phyloP scores from a whole-genome alignment of 768 basidiomycete species.

The Boletus tylopilopsis region DNA sequence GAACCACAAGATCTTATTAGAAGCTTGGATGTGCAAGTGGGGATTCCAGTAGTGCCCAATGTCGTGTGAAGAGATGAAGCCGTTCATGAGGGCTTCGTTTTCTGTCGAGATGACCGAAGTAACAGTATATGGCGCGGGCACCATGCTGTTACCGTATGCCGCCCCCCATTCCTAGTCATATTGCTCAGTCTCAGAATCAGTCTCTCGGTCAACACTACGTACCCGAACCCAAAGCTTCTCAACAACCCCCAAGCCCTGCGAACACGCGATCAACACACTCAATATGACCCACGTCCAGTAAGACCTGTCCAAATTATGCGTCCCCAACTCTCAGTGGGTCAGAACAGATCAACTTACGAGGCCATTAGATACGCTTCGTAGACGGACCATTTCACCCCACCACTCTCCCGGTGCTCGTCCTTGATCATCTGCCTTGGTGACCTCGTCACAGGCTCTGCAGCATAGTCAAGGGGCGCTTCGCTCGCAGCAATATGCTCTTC shows the following conservation, averaged over 20 bases:
- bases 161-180: slow-evolving; percentile 27
- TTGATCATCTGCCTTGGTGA: slow-evolving; percentile 72
- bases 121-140: slow-evolving; percentile 13
- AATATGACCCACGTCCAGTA: slow-evolving; percentile 31
- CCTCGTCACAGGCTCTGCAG: slow-evolving; percentile 32
- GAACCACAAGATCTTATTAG: slow-evolving; percentile 14
- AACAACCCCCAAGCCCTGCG: slow-evolving; percentile 24
- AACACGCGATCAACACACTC: slow-evolving; percentile 17
- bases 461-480: slow-evolving; percentile 12
- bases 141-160: slow-evolving; percentile 17
- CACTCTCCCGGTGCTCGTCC: slow-evolving; percentile 77
- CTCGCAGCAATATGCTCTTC: slow-evolving; percentile 32
- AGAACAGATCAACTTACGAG: slow-evolving; percentile 41
- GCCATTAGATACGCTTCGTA: slow-evolving; percentile 69
- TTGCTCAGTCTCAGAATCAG: neutral
- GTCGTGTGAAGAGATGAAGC: slow-evolving; percentile 20
- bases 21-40: slow-evolving; percentile 13
- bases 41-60: slow-evolving; percentile 13
- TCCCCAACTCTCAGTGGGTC: neutral
- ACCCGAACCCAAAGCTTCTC: slow-evolving; percentile 33
- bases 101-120: slow-evolving; percentile 21
- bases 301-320: slow-evolving; percentile 17
- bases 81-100: slow-evolving; percentile 29
- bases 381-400: slow-evolving; percentile 76
- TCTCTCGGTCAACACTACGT: neutral